A percentile compares a stretch with the other conserved stretches of the same genome.
These are phyloP conservation scores for Proliferodiscus dingleyae DNA, from an alignment of 2,329 filamentous ascomycete genomes.

Conservation along the genomic window DNA sequence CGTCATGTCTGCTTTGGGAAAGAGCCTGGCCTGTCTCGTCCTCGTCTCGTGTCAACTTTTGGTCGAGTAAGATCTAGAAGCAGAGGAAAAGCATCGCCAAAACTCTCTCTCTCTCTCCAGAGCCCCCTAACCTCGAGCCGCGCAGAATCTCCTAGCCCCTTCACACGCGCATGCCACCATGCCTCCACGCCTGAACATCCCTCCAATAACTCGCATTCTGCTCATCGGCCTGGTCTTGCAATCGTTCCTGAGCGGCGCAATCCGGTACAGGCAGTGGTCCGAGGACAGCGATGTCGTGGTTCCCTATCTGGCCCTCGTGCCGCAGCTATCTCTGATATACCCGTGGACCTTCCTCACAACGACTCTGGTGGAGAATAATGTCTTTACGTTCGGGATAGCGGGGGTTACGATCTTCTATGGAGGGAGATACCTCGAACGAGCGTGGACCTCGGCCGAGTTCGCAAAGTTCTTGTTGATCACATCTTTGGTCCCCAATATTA, in stretches of 20 bases:
- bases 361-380: conserved; percentile 86
- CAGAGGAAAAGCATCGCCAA: too few relatives aligned
- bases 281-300: conserved; percentile 63
- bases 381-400: conserved; percentile 78
- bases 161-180: conserved; percentile 40
- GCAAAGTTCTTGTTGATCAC: conserved; percentile 81
- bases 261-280: conserved; percentile 67
- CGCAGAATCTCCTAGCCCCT: too few relatives aligned
- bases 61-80: too few relatives aligned
- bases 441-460: conserved; percentile 90
- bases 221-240: conserved; percentile 71
- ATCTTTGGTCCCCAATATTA: conserved; percentile 72
- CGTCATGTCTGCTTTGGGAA: too few relatives aligned
- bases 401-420: conserved; percentile 81
- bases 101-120: not conserved
- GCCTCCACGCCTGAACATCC: conserved; percentile 84
- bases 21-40: too few relatives aligned
- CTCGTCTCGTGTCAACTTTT: too few relatives aligned
- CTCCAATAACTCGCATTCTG: conserved; percentile 79
- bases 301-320: conserved; percentile 83
- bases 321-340: conserved; percentile 76
- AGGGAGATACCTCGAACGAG: conserved; percentile 89
- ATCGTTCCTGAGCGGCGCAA: conserved; percentile 75
- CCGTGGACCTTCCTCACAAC: conserved; percentile 90
- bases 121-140: conserved; percentile 1